Evolutionary conservation across 345 rosid species (phyloP).

Genomic region (Eutrema japonicum): DNA sequence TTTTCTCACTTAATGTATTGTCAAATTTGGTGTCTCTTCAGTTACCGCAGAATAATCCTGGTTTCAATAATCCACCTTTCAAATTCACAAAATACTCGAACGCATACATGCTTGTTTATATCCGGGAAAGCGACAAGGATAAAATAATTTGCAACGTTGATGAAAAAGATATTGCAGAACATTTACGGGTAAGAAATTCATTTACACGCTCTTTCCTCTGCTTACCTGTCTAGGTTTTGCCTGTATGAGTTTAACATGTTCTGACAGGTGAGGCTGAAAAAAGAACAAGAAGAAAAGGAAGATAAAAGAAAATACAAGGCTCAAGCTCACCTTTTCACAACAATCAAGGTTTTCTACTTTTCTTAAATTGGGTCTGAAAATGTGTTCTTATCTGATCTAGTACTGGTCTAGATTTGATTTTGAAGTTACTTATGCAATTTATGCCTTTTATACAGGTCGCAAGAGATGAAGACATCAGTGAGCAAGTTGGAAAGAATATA

Average conservation of each 20-base stretch:
- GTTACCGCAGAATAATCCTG: constrained; percentile 95
- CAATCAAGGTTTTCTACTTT: constrained; percentile 69
- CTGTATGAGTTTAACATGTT: constrained; percentile 33
- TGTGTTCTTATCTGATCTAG: constrained; percentile 16
- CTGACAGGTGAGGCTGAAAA: constrained; percentile 85
- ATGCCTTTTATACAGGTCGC: constrained; percentile 53
- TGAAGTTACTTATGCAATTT: constrained; percentile 34
- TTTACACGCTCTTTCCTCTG: constrained; percentile 3
- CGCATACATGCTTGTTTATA: constrained; percentile 98
- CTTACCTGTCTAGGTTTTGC: constrained; percentile 4
- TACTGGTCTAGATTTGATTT: constrained; percentile 16
- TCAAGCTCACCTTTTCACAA: constrained; percentile 90
- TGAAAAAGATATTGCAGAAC: constrained; percentile 98
- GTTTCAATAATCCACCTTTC: constrained; percentile 88
- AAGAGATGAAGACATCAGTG: constrained; percentile 78
- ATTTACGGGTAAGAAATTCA: constrained; percentile 69
- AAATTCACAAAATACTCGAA: constrained; percentile 97
- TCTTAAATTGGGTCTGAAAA: constrained; percentile 10
- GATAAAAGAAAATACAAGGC: constrained; percentile 90
- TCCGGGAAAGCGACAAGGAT: constrained; percentile 93
- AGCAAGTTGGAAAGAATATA: constrained; percentile 91
- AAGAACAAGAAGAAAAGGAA: constrained; percentile 94
- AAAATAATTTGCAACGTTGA: constrained; percentile 94
- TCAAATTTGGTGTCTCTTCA: constrained; percentile 41
- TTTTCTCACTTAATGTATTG: constrained; percentile 28